Percentiles rank a stretch among this genome's conserved stretches.
phyloP scores from a whole-genome alignment of 169 alveolate genomes.

The Plasmodium vinckei region DNA sequence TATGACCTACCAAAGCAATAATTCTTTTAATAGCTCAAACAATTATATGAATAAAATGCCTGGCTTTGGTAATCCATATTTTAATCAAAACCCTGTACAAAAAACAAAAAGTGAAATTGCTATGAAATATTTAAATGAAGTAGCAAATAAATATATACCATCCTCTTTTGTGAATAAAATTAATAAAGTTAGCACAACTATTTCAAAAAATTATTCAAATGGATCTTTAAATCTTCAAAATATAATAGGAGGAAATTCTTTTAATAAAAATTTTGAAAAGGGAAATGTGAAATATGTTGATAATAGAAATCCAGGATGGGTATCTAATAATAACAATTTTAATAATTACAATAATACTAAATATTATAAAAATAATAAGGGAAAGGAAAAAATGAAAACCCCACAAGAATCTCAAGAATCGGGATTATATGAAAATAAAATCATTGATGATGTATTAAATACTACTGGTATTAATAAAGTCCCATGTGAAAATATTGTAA shows the following conservation, averaged over 20 bases:
- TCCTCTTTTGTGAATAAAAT: constrained; percentile 68
- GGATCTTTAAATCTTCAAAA: constrained; percentile 63
- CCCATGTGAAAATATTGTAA: constrained; percentile 42
- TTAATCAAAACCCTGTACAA: constrained; percentile 55
- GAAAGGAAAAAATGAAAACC: neutral
- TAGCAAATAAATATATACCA: constrained; percentile 64
- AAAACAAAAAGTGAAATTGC: constrained; percentile 74
- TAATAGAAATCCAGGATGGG: neutral
- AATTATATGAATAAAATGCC: constrained; percentile 70
- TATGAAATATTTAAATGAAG: constrained; percentile 56
- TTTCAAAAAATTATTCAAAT: constrained; percentile 60
- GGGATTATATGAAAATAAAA: constrained; percentile 48
- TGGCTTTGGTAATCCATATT: constrained; percentile 69
- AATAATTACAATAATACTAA: neutral
- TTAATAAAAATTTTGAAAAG: constrained; percentile 20
- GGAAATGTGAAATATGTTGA: neutral
- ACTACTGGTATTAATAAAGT: constrained; percentile 48
- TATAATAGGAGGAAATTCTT: constrained; percentile 58
- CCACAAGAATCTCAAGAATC: constrained; percentile 39
- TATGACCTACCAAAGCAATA: neutral
- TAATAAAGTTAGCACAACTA: constrained; percentile 60
- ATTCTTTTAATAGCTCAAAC: constrained; percentile 4
- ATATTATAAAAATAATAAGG: neutral
- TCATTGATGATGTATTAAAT: constrained; percentile 40
- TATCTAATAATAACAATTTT: neutral